Base-by-base conservation (phyloP, 1,284 basidiomycete genomes). In the Cryptococcus wingfieldii region DNA sequence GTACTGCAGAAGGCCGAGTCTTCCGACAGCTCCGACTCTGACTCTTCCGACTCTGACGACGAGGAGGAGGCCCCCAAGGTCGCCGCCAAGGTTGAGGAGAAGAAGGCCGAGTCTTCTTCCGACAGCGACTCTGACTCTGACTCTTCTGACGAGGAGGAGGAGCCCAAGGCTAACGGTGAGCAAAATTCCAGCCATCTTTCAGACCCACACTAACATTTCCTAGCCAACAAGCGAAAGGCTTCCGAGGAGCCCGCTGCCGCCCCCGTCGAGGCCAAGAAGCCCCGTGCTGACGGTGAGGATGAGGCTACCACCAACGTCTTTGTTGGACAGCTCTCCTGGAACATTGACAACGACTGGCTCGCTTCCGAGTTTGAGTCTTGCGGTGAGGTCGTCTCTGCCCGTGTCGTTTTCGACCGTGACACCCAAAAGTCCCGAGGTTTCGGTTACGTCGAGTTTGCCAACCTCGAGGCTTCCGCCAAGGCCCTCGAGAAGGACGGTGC, bases 311-410 rank as follows among this genome's bases (percentile, higher is more conserved):
- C 83, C 72, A 87, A 86, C 51, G 83, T 98, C 69, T 98, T 94
- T 72, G 91, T 98, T 65, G 95, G 95, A 54, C 85, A 85, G 62
- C 83, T 99, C 50, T 95, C 91, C 37, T 99, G 93, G 93, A 93
- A 92, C 76, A 87, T 98, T 65, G 95, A 98, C 82, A 89, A 93
- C 76, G 95, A 97, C 78, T 92, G 93, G 84, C 86, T 98, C 64
- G 84, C 86, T 53, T 83, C 86, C 76, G 95, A 97, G 77, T 98
- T 99, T 68, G 85, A 86, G 49, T 81, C 83, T 53, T 94, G 86
- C 70, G 95, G 95, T 59, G 88, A 93, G 76, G 85, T 99, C 64
- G 83, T 86, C 63, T 86, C 85, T 38, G 92, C 91, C 14, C 86
- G 85, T 34, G 93, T 99, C 60, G 88, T 93, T 78, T 88, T 87